These are phyloP conservation scores for Globisporangium cystogenes DNA, from an alignment of 352 stramenopile species.

Conservation along the genomic window DNA sequence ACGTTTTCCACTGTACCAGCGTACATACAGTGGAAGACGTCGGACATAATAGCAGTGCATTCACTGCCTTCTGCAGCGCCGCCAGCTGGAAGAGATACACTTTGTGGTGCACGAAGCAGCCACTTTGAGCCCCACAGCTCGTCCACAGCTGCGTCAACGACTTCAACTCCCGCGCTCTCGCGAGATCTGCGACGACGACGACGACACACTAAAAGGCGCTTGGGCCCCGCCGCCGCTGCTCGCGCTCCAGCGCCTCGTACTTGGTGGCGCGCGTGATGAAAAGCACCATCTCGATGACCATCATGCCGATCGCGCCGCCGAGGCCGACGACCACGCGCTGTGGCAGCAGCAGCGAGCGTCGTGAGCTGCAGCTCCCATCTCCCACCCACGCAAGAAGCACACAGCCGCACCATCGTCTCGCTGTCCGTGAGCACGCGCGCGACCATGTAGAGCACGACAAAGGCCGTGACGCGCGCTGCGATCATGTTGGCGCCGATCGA, in stretches of 20 bases:
- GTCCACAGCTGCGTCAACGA: background rate
- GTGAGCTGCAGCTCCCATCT: too few species aligned
- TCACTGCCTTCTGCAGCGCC: too few species aligned
- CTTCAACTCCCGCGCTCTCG: too few species aligned
- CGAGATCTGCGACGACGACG: too few species aligned
- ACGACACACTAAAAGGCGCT: slow-evolving; percentile 22
- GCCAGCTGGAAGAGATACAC: too few species aligned
- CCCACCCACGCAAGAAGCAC: background rate
- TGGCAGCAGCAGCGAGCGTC: background rate
- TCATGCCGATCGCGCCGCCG: slow-evolving; percentile 74
- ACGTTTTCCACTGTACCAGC: too few species aligned
- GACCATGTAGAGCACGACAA: slow-evolving; percentile 76
- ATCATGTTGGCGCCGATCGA: slow-evolving; percentile 86
- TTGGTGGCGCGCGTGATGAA: slow-evolving; percentile 77
- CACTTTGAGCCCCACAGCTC: too few species aligned
- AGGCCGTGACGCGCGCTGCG: slow-evolving; percentile 70
- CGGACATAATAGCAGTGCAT: too few species aligned
- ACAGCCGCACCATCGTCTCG: slow-evolving; percentile 60
- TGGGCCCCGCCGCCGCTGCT: slow-evolving; percentile 27
- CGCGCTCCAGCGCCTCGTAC: slow-evolving; percentile 48
- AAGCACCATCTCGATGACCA: slow-evolving; percentile 86
- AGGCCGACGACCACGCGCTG: slow-evolving; percentile 66
- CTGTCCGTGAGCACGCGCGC: slow-evolving; percentile 58
- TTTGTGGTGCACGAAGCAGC: too few species aligned
- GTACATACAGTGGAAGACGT: too few species aligned